Evolutionary conservation across 2,329 filamentous ascomycete species (phyloP).

Genomic region (Coniella lustricola): DNA sequence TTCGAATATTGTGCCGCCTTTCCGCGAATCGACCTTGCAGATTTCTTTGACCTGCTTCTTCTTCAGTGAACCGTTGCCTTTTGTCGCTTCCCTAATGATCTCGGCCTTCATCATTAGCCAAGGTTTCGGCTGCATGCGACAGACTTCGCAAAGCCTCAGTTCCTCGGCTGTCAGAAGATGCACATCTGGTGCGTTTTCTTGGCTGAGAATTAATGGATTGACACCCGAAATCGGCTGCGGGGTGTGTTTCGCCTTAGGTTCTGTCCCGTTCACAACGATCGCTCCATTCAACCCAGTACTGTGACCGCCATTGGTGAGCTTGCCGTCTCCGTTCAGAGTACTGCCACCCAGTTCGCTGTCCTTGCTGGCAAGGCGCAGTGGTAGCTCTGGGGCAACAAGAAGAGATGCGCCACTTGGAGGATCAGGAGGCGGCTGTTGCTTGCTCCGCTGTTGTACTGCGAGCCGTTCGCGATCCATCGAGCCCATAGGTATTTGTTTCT

Average conservation of each 20-base stretch:
- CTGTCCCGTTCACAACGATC: slow-evolving; percentile 38
- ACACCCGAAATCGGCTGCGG: slow-evolving; percentile 54
- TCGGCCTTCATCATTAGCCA: slow-evolving; percentile 93
- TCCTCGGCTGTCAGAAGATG: slow-evolving; percentile 84
- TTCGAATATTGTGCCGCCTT: slow-evolving; percentile 81
- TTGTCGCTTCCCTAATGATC: slow-evolving; percentile 83
- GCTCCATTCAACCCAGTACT: slow-evolving; percentile 41
- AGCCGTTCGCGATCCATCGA: slow-evolving; percentile 77
- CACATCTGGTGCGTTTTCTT: slow-evolving; percentile 71
- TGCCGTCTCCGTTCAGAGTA: slow-evolving; percentile 43
- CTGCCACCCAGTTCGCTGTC: slow-evolving; percentile 22
- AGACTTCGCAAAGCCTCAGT: slow-evolving; percentile 73
- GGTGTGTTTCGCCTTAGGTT: slow-evolving; percentile 43
- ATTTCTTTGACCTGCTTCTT: slow-evolving; percentile 91
- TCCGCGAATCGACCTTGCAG: slow-evolving; percentile 74
- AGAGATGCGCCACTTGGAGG: slow-evolving; percentile 68
- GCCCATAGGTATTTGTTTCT: slow-evolving; percentile 64
- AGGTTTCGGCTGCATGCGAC: slow-evolving; percentile 85
- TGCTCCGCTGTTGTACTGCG: slow-evolving; percentile 62
- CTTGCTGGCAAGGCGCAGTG: slow-evolving; percentile 45
- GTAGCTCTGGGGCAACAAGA: slow-evolving; percentile 72
- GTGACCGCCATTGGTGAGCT: slow-evolving; percentile 29
- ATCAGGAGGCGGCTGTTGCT: slow-evolving; percentile 60
- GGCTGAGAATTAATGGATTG: slow-evolving; percentile 59
- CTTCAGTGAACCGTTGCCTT: slow-evolving; percentile 79